phyloP scores from a whole-genome alignment of 495 filamentous ascomycete species.

The Filosporella fistucella region DNA sequence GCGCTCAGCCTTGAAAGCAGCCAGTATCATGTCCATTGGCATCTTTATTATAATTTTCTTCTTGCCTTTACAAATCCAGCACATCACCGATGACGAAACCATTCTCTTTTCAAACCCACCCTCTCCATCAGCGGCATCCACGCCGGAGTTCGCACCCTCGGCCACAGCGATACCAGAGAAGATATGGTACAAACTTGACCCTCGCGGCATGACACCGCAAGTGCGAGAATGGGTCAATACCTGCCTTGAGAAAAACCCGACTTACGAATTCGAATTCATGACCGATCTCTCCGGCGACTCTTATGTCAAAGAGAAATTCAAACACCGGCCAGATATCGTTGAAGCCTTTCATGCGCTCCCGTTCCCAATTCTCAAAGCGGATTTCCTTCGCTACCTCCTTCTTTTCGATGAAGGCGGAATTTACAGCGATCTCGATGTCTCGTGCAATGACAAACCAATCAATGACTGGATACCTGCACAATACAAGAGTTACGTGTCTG shows the following conservation, averaged over 20 bases:
- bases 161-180: constrained; percentile 4
- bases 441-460: constrained; percentile 40
- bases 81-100: neutral
- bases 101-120: neutral
- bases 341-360: constrained; percentile 34
- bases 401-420: constrained; percentile 53
- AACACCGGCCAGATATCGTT: constrained; percentile 31
- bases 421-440: constrained; percentile 56
- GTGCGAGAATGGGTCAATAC: neutral
- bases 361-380: constrained; percentile 47
- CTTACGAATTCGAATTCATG: constrained; percentile 1
- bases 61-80: neutral
- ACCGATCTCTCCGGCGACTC: constrained; percentile 14
- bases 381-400: constrained; percentile 54
- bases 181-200: constrained; percentile 11
- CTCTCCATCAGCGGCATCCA: neutral
- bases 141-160: neutral
- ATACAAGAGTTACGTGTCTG: constrained; percentile 30
- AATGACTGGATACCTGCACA: constrained; percentile 46
- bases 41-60: neutral
- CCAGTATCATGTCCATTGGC: neutral
- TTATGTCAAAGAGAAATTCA: constrained; percentile 25
- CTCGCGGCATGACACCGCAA: neutral
- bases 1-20: neutral
- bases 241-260: constrained; percentile 8